Percentiles rank a stretch among this genome's conserved stretches.
phyloP scores from a whole-genome alignment of 2,329 filamentous ascomycete species.

The Pseudogymnoascus sp. region DNA sequence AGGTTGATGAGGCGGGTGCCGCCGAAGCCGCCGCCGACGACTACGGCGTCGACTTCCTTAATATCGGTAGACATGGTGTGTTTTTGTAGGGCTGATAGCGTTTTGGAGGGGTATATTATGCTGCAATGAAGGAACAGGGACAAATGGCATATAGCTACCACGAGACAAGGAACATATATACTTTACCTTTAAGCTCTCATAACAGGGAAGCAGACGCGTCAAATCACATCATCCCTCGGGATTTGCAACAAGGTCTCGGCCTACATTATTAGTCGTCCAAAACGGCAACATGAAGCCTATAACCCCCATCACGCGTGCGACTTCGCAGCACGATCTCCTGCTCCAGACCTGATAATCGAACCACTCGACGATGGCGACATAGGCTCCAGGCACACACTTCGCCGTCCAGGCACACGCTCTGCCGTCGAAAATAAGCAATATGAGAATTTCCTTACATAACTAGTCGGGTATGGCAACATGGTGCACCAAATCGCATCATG shows the following conservation, averaged over 20 bases:
- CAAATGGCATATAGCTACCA: background rate
- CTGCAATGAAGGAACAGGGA: background rate
- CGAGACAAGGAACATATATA: background rate
- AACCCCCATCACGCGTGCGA: background rate
- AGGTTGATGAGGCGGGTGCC: constrained; percentile 11
- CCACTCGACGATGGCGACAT: background rate
- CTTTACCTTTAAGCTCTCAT: background rate
- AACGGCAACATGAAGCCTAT: background rate
- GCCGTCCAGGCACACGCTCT: too few relatives aligned
- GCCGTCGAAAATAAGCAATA: background rate
- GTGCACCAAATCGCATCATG: background rate
- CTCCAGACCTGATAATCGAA: too few relatives aligned
- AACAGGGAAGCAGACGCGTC: too few relatives aligned
- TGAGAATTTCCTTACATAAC: background rate
- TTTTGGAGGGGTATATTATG: background rate
- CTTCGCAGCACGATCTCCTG: background rate
- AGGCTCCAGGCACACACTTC: background rate
- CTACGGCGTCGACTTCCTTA: constrained; percentile 18
- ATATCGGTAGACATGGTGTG: background rate
- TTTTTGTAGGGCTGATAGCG: background rate
- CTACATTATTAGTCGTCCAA: background rate
- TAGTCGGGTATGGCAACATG: background rate
- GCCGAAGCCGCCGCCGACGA: constrained; percentile 26
- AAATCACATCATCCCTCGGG: background rate
- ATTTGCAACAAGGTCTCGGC: background rate